A percentile compares a stretch with the other conserved stretches of the same genome.
phyloP scores from a whole-genome alignment of 176 grass and related monocot genomes.

The Carex myosuroides region DNA sequence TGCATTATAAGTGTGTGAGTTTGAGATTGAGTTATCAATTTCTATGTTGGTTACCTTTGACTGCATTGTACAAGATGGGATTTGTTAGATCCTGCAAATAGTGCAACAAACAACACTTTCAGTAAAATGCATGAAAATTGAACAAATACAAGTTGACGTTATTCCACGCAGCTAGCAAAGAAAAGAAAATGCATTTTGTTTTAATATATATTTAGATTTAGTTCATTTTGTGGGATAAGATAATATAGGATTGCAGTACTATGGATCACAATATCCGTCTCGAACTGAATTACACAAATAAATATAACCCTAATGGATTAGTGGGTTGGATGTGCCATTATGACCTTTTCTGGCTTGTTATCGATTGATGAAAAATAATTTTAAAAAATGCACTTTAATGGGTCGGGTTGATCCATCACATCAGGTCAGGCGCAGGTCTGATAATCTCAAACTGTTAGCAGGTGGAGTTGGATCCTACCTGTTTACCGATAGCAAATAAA shows the following conservation, averaged over 20 bases:
- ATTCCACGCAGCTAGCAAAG: not conserved
- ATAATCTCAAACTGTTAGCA: not conserved
- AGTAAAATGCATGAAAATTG: not conserved
- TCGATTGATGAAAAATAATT: not conserved
- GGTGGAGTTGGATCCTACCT: not conserved
- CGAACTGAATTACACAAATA: not conserved
- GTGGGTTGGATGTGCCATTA: not conserved
- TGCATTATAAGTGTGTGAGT: not conserved
- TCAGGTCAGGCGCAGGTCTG: not conserved
- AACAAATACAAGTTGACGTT: not conserved
- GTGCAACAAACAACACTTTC: not conserved
- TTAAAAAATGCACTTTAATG: not conserved
- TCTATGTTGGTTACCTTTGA: slow-evolving; percentile 28
- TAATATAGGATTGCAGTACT: not conserved
- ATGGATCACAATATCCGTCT: not conserved
- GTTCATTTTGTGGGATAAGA: not conserved
- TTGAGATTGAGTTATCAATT: not conserved
- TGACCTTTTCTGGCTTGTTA: not conserved
- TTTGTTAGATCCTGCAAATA: slow-evolving; percentile 41
- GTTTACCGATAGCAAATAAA: not conserved
- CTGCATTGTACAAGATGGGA: slow-evolving; percentile 37
- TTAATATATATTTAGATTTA: not conserved
- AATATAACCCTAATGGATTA: not conserved
- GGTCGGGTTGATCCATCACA: not conserved
- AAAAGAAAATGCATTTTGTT: not conserved